Evolutionary conservation across 129 eudicot species (phyloP), one percentile per base, ranked within the genome.

Genomic region (Logfia minima): DNA sequence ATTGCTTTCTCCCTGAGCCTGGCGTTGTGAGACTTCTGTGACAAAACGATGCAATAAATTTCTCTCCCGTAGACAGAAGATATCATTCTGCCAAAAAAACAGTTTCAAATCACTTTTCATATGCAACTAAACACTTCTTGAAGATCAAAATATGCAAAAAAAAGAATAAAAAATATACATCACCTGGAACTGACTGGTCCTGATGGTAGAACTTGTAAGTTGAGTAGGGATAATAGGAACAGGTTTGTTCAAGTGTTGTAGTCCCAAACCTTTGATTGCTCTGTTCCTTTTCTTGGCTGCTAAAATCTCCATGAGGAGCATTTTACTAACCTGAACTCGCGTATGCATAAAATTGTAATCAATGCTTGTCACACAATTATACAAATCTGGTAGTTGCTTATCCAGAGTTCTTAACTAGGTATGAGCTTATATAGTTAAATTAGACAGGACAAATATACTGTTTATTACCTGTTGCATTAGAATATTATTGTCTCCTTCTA

Each of bases 401-500:
- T 11, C 21, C 21, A 16, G 37, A 19, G 37, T 64, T 16, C 6
- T 14, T 31, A 4, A 65, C 4, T 14, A 29, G 10, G 1, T 26
- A 31, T 19, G 22, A 18, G 2, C 66, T 22, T 3, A 23, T 60
- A 60, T 8, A 23, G 23, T 26, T 26, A 26, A 1, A 26, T 26
- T 26, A 26, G 29, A 26, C 29, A 26, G 29, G 7, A 19, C 53
- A 8, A n/a, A 56, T 17, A 56, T 45, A n/a, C 4, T 26, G 14
- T 26, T 55, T 68, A 41, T 55, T 84, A 93, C 98, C 97, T 93
- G 98, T 82, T 93, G 98, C 98, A 93, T 93, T 24, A 93, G 92
- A 70, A 93, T 88, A 71, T 93, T 88, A 77, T 93, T 90, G 82
- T 93, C 97, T 10, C 98, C 98, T 86, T 93, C 98, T 71, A 93